Conservation (phyloP, 148 eudicot species). For the Rhododendron kiyosumense region DNA sequence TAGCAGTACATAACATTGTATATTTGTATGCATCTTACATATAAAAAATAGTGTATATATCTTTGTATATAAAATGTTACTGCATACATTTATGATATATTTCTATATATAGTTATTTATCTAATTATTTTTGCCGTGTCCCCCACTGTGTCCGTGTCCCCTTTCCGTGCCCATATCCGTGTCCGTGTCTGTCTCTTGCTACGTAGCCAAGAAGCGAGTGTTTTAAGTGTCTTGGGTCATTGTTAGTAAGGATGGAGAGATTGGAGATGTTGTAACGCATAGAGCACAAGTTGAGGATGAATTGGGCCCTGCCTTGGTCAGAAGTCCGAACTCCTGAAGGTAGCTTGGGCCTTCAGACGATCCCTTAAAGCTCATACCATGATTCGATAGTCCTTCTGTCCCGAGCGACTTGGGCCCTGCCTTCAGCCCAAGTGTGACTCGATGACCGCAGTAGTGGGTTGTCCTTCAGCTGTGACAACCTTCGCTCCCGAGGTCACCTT, state of each 20-base stretch:
- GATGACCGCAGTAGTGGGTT: not conserved
- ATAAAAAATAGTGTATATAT: too few species aligned
- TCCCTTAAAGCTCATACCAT: not conserved
- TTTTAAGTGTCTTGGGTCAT: not conserved
- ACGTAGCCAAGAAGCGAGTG: not conserved
- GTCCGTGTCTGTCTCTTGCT: too few species aligned
- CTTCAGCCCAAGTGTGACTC: not conserved
- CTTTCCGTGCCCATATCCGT: too few species aligned
- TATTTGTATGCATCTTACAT: too few species aligned
- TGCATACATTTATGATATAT: too few species aligned
- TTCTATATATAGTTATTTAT: too few species aligned
- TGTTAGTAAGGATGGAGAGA: not conserved
- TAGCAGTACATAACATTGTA: too few species aligned
- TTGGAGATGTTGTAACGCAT: not conserved
- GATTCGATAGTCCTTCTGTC: not conserved
- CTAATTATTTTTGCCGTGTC: too few species aligned
- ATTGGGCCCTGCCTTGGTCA: too few species aligned
- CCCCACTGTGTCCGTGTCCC: too few species aligned
- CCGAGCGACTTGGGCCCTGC: not conserved
- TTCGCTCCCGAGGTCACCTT: not conserved
- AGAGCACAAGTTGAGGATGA: not conserved
- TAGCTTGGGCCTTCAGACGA: not conserved
- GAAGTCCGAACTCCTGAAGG: not conserved
- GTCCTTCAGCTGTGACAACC: not conserved
- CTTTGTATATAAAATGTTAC: too few species aligned